These are phyloP conservation scores for Sarocladiaceae sp. DNA, from an alignment of 2,329 filamentous ascomycete species.

Conservation along the genomic window DNA sequence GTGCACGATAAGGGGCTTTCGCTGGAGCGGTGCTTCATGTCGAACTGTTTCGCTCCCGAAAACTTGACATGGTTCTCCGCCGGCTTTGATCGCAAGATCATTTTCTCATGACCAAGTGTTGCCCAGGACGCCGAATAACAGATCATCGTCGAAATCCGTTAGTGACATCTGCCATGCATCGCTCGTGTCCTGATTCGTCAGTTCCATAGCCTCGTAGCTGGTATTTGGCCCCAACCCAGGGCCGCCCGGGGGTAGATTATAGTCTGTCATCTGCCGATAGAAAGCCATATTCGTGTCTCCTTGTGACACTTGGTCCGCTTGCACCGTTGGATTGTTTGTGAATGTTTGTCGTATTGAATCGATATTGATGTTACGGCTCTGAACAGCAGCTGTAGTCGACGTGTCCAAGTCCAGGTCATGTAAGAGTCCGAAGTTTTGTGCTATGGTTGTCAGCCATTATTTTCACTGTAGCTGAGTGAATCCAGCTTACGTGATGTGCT, in stretches of 20 bases:
- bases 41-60: too few relatives aligned
- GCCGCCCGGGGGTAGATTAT: neutral
- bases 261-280: neutral
- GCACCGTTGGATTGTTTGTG: neutral
- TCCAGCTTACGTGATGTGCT: neutral
- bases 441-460: neutral
- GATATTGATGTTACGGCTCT: conserved; percentile 1
- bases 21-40: too few relatives aligned
- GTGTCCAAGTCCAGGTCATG: neutral
- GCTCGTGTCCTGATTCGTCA: neutral
- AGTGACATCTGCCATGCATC: neutral
- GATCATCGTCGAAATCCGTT: neutral
- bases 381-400: neutral
- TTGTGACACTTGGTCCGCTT: too few relatives aligned
- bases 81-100: too few relatives aligned
- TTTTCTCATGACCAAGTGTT: neutral
- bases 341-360: neutral
- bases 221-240: neutral
- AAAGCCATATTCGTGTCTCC: neutral
- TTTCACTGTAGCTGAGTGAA: neutral
- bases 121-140: neutral
- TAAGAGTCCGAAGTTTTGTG: neutral
- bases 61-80: too few relatives aligned
- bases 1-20: too few relatives aligned
- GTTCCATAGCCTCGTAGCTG: neutral